These are phyloP conservation scores for Silene coronaria DNA, from an alignment of 179 eudicot genomes.

Conservation along the genomic window DNA sequence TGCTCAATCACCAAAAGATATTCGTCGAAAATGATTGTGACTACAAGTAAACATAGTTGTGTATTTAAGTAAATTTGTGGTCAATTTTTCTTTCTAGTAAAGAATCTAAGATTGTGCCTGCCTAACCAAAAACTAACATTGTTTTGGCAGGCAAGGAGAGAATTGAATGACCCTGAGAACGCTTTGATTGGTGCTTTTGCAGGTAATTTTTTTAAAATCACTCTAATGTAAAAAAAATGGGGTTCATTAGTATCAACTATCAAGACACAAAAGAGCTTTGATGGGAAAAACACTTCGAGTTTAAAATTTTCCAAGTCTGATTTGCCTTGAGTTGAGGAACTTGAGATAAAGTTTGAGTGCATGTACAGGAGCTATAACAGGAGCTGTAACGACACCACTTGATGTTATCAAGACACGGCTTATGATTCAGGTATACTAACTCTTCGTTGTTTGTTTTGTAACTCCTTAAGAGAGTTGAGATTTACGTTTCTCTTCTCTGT, in stretches of 20 bases:
- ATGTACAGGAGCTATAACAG: conserved; percentile 70
- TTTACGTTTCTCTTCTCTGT: neutral
- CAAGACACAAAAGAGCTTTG: neutral
- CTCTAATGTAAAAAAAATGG: neutral
- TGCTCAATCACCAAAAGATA: neutral
- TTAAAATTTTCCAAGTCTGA: neutral
- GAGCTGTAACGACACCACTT: conserved; percentile 85
- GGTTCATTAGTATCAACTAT: neutral
- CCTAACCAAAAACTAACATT: neutral
- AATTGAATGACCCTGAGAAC: conserved; percentile 79
- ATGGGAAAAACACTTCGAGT: neutral
- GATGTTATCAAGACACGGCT: conserved; percentile 94
- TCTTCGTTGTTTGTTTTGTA: neutral
- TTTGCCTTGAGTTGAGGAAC: neutral
- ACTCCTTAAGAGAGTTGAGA: neutral
- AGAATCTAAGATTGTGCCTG: neutral
- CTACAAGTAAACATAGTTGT: neutral
- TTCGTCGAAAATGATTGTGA: neutral
- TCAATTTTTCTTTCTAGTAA: neutral
- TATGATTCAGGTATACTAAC: conserved; percentile 66
- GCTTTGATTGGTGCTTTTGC: conserved; percentile 89
- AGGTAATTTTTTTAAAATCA: conserved; percentile 35
- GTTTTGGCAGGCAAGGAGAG: conserved; percentile 68
- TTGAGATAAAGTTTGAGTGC: conserved; percentile 5
- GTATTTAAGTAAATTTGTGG: conserved; percentile 10